Conservation (phyloP, 352 stramenopile species). For the Blastocystis sp. region DNA sequence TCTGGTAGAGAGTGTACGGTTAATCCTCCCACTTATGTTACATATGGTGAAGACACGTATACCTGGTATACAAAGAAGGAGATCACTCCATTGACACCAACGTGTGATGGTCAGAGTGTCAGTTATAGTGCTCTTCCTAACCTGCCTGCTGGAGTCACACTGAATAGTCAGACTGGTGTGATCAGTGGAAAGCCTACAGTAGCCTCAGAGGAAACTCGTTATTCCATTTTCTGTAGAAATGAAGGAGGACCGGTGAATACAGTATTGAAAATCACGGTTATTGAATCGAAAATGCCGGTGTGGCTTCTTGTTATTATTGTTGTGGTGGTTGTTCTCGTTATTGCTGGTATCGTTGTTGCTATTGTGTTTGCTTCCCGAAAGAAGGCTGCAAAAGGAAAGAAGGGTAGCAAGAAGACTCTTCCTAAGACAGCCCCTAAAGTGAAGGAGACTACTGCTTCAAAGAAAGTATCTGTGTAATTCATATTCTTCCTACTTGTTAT, state of each 20-base stretch:
- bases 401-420: background rate
- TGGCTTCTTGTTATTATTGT: conserved; percentile 36
- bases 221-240: background rate
- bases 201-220: background rate
- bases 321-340: background rate
- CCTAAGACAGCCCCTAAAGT: background rate
- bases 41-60: background rate
- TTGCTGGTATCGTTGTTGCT: background rate
- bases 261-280: background rate
- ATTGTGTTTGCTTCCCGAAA: background rate
- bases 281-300: background rate
- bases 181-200: conserved; percentile 20
- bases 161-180: background rate
- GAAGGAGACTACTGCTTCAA: background rate
- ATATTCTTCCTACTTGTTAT: too few relatives aligned
- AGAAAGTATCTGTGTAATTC: conserved; percentile 9
- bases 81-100: background rate
- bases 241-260: background rate
- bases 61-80: background rate
- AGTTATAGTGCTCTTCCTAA: background rate
- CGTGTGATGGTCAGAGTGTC: background rate
- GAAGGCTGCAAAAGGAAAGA: background rate
- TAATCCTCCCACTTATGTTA: background rate
- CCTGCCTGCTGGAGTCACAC: background rate
- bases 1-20: background rate